phyloP scores from a whole-genome alignment of 805 yeast species.

The Zygoascus biomembranicola region DNA sequence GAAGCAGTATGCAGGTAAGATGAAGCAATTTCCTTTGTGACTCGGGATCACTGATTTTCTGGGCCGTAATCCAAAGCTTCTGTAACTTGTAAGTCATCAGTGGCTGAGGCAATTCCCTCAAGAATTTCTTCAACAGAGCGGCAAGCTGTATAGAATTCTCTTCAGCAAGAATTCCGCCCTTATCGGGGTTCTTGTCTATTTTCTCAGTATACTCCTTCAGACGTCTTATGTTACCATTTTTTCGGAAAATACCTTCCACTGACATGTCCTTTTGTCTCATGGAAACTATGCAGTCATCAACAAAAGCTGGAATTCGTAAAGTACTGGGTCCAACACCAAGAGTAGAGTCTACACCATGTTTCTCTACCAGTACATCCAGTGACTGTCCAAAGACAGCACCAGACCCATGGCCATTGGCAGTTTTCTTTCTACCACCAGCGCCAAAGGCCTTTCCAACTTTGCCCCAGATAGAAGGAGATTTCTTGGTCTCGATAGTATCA shows the following conservation, averaged over 20 bases:
- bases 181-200: conserved; percentile 66
- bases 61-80: conserved; percentile 61
- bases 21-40: conserved; percentile 48
- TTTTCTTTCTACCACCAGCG: conserved; percentile 4
- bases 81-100: conserved; percentile 68
- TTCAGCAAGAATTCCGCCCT: conserved; percentile 56
- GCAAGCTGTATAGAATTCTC: conserved; percentile 91
- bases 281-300: conserved; percentile 79
- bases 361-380: conserved; percentile 54
- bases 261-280: conserved; percentile 89
- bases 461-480: conserved; percentile 37
- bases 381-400: conserved; percentile 66
- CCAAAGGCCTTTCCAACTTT: conserved; percentile 35
- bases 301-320: conserved; percentile 73
- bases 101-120: conserved; percentile 90
- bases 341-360: conserved; percentile 75
- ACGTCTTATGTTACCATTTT: conserved; percentile 88
- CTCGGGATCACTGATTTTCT: conserved; percentile 37
- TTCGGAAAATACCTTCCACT: conserved; percentile 89
- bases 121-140: conserved; percentile 82
- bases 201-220: conserved; percentile 63
- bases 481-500: conserved; percentile 31
- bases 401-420: conserved; percentile 5
- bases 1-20: conserved; percentile 67
- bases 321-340: conserved; percentile 73